These are phyloP conservation scores for Primulina eburnea DNA, from an alignment of 257 asterid genomes.

Conservation along the genomic window DNA sequence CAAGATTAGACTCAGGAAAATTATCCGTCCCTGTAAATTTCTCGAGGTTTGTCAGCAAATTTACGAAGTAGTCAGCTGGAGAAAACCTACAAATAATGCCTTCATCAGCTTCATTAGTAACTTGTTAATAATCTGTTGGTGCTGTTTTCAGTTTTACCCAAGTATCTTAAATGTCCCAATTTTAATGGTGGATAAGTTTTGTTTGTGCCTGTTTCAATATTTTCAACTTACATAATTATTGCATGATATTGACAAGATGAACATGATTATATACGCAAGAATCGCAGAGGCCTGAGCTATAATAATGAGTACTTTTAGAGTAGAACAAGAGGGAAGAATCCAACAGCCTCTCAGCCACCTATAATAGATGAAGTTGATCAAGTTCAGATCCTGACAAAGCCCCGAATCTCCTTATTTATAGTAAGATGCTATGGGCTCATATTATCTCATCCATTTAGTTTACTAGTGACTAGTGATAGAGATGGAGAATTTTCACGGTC, in stretches of 20 bases:
- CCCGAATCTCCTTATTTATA: neutral
- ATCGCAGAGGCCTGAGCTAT: conserved; percentile 16
- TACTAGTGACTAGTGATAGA: neutral
- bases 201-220: conserved; percentile 8
- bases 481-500: too few relatives aligned
- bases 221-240: conserved; percentile 4
- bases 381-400: conserved; percentile 11
- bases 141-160: neutral
- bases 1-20: neutral
- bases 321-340: conserved; percentile 8
- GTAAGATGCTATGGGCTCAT: too few relatives aligned
- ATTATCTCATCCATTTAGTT: neutral
- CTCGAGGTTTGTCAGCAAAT: neutral
- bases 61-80: neutral
- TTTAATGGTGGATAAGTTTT: conserved; percentile 1
- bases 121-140: neutral
- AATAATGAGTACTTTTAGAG: conserved; percentile 13
- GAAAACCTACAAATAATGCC: neutral
- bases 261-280: neutral
- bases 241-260: conserved; percentile 12
- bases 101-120: neutral
- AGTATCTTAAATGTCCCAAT: conserved; percentile 1
- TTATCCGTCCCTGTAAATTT: too few relatives aligned
- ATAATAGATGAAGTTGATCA: neutral
- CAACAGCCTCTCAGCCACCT: conserved; percentile 7